Base-by-base conservation (phyloP, 1,139 yeast species). In the Yamadazyma pseudoaaseri region DNA sequence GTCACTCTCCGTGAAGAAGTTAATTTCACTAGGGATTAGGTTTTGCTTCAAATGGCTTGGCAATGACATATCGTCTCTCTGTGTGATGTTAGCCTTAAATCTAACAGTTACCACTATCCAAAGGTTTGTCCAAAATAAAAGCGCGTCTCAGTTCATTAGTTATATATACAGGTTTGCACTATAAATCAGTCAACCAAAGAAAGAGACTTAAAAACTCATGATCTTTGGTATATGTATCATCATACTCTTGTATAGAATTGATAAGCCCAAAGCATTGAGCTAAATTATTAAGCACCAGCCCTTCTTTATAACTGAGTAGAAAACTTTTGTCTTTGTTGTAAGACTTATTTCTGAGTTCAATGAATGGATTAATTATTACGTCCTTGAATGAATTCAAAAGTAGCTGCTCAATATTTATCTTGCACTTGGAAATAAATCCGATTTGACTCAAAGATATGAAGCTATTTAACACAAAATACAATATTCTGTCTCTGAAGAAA, bases 1-100 rank as follows among this genome's bases (percentile, higher is more conserved):
- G 37, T 83, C 87, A 57, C 84, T 86, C 54, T 92, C 97, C 1
- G 96, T 95, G 23, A 87, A 62, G 52, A 86, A 92, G 47, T 79
- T 84, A 28, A 90, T 70, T 55, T 92, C 97, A 8, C 81, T 69
- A 0, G 96, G 92, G 25, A 81, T 64, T 36, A 89, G 76, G 15
- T 82, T 78, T 37, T 68, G 65, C 41, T 72, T 76, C 24, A 79
- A 63, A 32, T 68, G 62, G 7, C 61, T 54, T 5, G 94, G 90
- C 21, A 86, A 65, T 4, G 89, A 76, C 95, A 85, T 85, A n/a
- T n/a, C n/a, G n/a, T n/a, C n/a, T n/a, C n/a, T n/a, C n/a, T n/a
- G n/a, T n/a, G n/a, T n/a, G n/a, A n/a, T n/a, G n/a, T n/a, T n/a
- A n/a, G n/a, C n/a, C n/a, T n/a, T n/a, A n/a, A n/a, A n/a, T n/a